Base-by-base conservation (phyloP, 148 eudicot species). In the Cornus kousa region DNA sequence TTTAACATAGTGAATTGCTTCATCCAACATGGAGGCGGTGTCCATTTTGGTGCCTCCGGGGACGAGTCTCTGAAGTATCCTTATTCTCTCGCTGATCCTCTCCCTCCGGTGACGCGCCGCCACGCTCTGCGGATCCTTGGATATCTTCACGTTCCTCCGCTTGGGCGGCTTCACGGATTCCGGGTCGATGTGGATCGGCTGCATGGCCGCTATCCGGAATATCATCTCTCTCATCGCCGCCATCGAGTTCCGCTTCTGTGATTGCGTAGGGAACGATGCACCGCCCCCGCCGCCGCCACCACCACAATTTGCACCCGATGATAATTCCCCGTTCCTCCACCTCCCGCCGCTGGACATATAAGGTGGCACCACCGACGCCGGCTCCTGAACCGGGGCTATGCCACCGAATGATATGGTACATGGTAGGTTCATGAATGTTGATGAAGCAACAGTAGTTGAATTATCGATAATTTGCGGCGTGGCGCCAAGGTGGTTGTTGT, bases 31-130 rank as follows among this genome's bases (percentile, higher is more conserved):
- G 2, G 97, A 93, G 5, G 98, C 97, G 4, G 98, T 95, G 73
- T 95, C 98, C 98, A 95, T 93, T 64, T 95, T 95, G 1, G 97
- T 93, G 5, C 97, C 98, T 7, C 98, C 98, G 20, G 98, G 98
- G 4, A 95, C 98, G 2, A 95, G 89, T 83, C 97, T 87, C 71
- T 93, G 98, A 2, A 95, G 86, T 59, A 93, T 93, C 80, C 98
- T 85, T 8, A 95, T 92, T 83, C 90, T 75, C 81, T 95, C 96
- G 46, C 98, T 93, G 1, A 95, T 95, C 87, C 94, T 84, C 71
- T 95, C 97, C 60, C 98, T 83, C 35, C 98, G 82, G 35, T 91
- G 98, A 19, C 98, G 77, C 2, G 98, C 98, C 7, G 97, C 98
- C 31, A 95, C 96, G 70, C 95, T 93, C 74, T 95, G 98, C 0